Conservation (phyloP, 257 asterid genomes). For the Handroanthus guayacan region DNA sequence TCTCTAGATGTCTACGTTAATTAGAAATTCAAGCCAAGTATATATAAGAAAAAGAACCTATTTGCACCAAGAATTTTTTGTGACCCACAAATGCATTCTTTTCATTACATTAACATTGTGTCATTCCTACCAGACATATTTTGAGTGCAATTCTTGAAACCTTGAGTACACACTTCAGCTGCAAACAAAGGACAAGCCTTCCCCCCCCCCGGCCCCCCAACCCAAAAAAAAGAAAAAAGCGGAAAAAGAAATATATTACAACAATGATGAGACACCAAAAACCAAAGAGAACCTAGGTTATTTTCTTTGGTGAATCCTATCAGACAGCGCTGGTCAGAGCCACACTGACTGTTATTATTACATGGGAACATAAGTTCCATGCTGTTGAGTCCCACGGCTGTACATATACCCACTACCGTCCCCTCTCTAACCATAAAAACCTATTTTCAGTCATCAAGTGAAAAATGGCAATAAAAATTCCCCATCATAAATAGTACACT, state of each 20-base stretch:
- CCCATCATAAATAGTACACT: too few species aligned
- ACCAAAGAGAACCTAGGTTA: background rate
- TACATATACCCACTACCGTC: background rate
- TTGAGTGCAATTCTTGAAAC: too few species aligned
- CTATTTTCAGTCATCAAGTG: background rate
- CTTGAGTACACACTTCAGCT: background rate
- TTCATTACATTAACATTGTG: too few species aligned
- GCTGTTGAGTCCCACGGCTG: background rate
- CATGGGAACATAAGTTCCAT: background rate
- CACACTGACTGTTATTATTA: background rate
- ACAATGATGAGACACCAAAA: background rate
- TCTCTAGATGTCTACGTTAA: background rate
- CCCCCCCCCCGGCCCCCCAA: background rate
- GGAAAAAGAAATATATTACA: background rate
- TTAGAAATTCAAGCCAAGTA: background rate
- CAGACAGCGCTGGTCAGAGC: background rate
- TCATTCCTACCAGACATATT: too few species aligned
- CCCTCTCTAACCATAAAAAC: background rate
- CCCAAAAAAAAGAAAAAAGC: background rate
- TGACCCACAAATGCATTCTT: constrained; percentile 8
- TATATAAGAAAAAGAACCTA: background rate
- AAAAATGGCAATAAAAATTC: background rate
- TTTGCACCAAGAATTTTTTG: background rate
- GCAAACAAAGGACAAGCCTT: background rate
- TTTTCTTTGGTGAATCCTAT: background rate